These are phyloP conservation scores for Ceratobasidium sp. DNA, from an alignment of 1,284 basidiomycete genomes.

Conservation along the genomic window DNA sequence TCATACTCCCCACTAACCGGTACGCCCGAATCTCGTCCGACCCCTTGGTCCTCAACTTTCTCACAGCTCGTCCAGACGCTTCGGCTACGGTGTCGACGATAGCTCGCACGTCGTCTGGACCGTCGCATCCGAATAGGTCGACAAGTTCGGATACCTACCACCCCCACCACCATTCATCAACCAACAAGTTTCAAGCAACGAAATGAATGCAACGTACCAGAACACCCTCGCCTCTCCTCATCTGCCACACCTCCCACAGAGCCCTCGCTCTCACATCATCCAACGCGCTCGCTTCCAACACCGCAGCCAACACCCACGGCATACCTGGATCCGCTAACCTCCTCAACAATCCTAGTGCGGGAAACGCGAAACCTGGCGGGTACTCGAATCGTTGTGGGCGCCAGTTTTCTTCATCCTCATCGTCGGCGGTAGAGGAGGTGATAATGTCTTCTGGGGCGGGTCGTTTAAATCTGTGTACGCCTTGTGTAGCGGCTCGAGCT, in stretches of 20 bases:
- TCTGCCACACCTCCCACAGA: slow-evolving; percentile 43
- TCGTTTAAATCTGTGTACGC: slow-evolving; percentile 31
- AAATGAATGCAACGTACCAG: background rate
- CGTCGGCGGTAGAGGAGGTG: no score
- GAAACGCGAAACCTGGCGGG: slow-evolving; percentile 19
- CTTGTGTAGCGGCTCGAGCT: slow-evolving; percentile 18
- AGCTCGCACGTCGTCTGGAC: slow-evolving; percentile 21
- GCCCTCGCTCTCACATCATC: slow-evolving; percentile 40
- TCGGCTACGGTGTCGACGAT: slow-evolving; percentile 34
- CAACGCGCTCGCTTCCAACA: slow-evolving; percentile 43
- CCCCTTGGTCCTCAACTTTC: slow-evolving; percentile 33
- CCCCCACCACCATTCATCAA: background rate
- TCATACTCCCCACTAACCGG: slow-evolving; percentile 38
- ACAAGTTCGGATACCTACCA: slow-evolving; percentile 32
- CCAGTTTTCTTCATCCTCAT: slow-evolving; percentile 26
- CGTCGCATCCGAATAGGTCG: slow-evolving; percentile 30
- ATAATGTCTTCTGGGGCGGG: background rate
- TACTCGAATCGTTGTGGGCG: slow-evolving; percentile 41
- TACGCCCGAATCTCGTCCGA: slow-evolving; percentile 35
- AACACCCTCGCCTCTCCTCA: slow-evolving; percentile 25
- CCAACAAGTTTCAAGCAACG: background rate
- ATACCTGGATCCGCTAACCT: slow-evolving; percentile 40
- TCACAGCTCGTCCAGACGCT: slow-evolving; percentile 29
- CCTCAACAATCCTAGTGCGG: slow-evolving; percentile 10
- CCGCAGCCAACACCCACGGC: slow-evolving; percentile 40